These are phyloP conservation scores for Podila verticillata DNA, from an alignment of 192 early-diverging fungal genomes.

Conservation along the genomic window DNA sequence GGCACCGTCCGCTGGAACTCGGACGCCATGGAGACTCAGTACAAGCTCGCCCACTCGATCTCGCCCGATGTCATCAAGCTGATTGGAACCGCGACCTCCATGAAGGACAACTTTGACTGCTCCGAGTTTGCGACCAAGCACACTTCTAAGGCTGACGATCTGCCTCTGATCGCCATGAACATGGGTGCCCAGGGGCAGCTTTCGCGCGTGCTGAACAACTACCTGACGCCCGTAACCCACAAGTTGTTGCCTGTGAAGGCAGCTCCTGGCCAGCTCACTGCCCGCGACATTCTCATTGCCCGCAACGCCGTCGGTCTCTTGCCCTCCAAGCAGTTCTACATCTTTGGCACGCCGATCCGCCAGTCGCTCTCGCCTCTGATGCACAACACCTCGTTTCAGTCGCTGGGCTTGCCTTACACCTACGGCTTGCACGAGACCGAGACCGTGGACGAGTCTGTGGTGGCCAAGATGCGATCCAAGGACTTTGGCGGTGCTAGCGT, in stretches of 20 bases:
- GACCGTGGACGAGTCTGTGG: slow-evolving; percentile 65
- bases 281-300: slow-evolving; percentile 80
- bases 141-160: slow-evolving; percentile 43
- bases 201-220: slow-evolving; percentile 89
- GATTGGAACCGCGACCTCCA: slow-evolving; percentile 78
- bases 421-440: slow-evolving; percentile 82
- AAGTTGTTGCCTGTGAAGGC: slow-evolving; percentile 77
- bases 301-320: slow-evolving; percentile 73
- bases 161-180: slow-evolving; percentile 91
- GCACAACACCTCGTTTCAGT: slow-evolving; percentile 92
- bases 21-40: slow-evolving; percentile 61
- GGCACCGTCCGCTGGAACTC: slow-evolving; percentile 73
- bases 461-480: slow-evolving; percentile 55
- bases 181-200: slow-evolving; percentile 94
- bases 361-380: slow-evolving; percentile 90
- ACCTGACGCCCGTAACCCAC: slow-evolving; percentile 95
- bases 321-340: slow-evolving; percentile 74
- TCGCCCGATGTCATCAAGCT: slow-evolving; percentile 92
- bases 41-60: slow-evolving; percentile 62
- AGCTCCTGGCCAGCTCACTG: slow-evolving; percentile 93
- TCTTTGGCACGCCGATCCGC: slow-evolving; percentile 93
- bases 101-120: slow-evolving; percentile 88
- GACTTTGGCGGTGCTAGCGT: slow-evolving; percentile 95
- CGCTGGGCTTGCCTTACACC: slow-evolving; percentile 84
- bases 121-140: slow-evolving; percentile 70